Percentiles rank a stretch among this genome's conserved stretches.
phyloP scores from a whole-genome alignment of 2,329 filamentous ascomycete genomes.

The Colletotrichum lentis region DNA sequence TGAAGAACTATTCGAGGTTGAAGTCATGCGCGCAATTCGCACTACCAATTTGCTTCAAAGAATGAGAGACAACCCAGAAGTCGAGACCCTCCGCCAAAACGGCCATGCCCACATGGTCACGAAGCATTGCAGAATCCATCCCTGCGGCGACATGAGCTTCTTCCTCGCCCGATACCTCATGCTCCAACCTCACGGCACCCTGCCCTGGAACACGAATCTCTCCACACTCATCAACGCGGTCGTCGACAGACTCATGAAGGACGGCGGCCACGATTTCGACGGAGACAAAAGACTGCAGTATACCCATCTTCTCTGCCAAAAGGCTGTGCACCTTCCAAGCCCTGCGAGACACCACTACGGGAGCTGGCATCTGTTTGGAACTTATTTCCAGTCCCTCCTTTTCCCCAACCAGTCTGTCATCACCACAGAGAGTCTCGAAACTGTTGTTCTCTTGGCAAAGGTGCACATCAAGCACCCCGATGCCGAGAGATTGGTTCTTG shows the following conservation, averaged over 20 bases:
- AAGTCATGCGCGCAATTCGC: conserved; percentile 1
- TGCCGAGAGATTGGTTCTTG: not conserved
- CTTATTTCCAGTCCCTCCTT: not conserved
- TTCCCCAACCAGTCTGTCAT: not conserved
- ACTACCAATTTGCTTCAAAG: conserved; percentile 1
- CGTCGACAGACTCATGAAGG: not conserved
- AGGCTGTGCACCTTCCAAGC: not conserved
- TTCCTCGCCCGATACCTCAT: conserved; percentile 15
- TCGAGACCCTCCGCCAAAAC: not conserved
- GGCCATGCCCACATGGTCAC: not conserved
- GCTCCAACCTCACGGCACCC: not conserved
- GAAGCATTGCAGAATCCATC: not conserved
- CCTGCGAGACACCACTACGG: not conserved
- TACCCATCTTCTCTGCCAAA: not conserved
- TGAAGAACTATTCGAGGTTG: conserved; percentile 1
- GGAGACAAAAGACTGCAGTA: not conserved
- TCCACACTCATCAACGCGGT: conserved; percentile 11
- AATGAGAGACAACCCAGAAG: conserved; percentile 10
- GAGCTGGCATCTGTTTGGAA: conserved; percentile 5
- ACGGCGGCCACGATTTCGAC: not conserved
- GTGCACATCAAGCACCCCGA: not conserved
- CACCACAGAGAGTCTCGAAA: conserved; percentile 4
- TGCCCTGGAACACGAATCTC: conserved; percentile 12
- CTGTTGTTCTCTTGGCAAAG: not conserved
- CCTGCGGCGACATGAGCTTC: not conserved